A percentile compares a stretch with the other conserved stretches of the same genome.
Conservation (phyloP, 352 stramenopile species). For the Phytophthora ohioensis region DNA sequence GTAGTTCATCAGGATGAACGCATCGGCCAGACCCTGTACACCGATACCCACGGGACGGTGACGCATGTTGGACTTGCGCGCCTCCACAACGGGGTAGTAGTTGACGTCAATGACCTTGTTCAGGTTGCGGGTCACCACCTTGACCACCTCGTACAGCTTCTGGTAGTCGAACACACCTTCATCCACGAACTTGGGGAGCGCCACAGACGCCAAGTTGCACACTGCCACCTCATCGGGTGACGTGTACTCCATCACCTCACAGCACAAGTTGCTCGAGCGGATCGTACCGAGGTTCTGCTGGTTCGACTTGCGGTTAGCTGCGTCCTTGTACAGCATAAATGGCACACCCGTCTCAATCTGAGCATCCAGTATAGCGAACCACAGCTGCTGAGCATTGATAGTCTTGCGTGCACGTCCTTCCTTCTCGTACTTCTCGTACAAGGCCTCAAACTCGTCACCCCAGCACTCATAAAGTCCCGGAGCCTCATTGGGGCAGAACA, state of each 20-base stretch:
- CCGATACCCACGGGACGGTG: conserved; percentile 99
- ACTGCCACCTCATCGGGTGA: conserved; percentile 98
- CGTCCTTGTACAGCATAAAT: conserved; percentile 99
- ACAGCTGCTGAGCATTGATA: conserved; percentile 98
- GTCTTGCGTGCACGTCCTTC: conserved; percentile 95
- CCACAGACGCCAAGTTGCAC: conserved; percentile 99
- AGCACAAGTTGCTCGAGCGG: conserved; percentile 99
- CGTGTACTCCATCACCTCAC: conserved; percentile 99
- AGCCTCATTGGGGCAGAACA: conserved; percentile 99
- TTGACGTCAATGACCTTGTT: conserved; percentile 99
- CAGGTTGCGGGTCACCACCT: conserved; percentile 97
- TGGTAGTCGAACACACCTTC: conserved; percentile 95
- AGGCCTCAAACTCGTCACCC: conserved; percentile 95
- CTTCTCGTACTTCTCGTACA: conserved; percentile 97
- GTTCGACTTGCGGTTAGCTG: conserved; percentile 99
- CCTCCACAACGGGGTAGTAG: conserved; percentile 97
- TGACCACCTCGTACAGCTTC: conserved; percentile 95
- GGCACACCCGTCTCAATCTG: conserved; percentile 99
- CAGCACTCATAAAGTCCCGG: conserved; percentile 94
- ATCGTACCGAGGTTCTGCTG: conserved; percentile 99
- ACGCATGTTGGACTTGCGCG: conserved; percentile 95
- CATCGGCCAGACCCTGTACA: conserved; percentile 98
- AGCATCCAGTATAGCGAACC: conserved; percentile 98
- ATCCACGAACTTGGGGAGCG: conserved; percentile 95
- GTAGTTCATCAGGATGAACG: conserved; percentile 97